Conservation (phyloP, 306 rosid genomes). For the Rubus parviflorus region DNA sequence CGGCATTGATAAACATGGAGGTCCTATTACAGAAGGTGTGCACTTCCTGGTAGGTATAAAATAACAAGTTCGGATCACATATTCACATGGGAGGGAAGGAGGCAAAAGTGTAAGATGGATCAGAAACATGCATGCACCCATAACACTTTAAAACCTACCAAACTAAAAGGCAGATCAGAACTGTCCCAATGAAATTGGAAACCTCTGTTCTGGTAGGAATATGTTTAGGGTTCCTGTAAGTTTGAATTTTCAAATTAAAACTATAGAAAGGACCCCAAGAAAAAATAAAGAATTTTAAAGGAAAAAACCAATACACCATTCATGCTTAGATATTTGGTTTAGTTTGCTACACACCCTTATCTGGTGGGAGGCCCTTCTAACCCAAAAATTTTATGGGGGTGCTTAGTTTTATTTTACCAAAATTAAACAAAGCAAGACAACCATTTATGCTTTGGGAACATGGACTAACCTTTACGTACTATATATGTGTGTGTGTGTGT, state of each 20-base stretch:
- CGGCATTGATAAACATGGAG: constrained; percentile 4
- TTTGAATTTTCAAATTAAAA: background rate
- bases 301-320: background rate
- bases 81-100: background rate
- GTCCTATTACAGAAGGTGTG: background rate
- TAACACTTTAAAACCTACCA: background rate
- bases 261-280: background rate
- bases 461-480: background rate
- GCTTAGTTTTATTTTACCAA: too few species aligned
- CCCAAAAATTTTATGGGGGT: too few species aligned
- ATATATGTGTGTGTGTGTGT: too few species aligned
- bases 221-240: background rate
- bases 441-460: background rate
- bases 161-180: background rate
- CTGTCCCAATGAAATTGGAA: constrained; percentile 5
- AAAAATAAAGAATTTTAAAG: background rate
- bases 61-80: background rate
- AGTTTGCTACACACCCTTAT: background rate
- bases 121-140: constrained; percentile 1
- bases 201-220: background rate
- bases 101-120: background rate
- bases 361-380: too few species aligned
- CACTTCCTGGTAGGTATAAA: background rate
- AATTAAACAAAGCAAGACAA: too few species aligned
- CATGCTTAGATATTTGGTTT: background rate